These are phyloP conservation scores for Paraglomus brasilianum DNA, from an alignment of 192 early-diverging fungal genomes.

Conservation along the genomic window DNA sequence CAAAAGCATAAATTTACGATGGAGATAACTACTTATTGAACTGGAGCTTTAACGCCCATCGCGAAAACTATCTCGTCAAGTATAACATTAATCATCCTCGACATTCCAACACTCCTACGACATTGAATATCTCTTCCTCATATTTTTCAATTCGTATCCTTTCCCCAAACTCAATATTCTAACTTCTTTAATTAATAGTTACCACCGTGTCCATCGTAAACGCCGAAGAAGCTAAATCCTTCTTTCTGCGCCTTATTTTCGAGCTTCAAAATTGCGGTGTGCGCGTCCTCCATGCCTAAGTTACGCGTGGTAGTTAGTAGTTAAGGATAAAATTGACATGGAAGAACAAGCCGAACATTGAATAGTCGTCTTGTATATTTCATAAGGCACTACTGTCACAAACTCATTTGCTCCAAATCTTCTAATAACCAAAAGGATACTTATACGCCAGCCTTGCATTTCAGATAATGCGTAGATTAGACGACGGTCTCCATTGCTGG, in stretches of 20 bases:
- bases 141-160: no score
- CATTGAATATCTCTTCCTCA: no score
- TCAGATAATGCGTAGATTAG: slow-evolving; percentile 81
- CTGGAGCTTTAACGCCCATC: no score
- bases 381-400: not conserved
- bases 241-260: slow-evolving; percentile 46
- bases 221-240: slow-evolving; percentile 85
- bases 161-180: not conserved
- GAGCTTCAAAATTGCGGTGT: slow-evolving; percentile 80
- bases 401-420: not conserved
- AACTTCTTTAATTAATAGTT: slow-evolving; percentile 30
- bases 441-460: slow-evolving; percentile 98
- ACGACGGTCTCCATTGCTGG: slow-evolving; percentile 68
- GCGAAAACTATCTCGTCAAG: no score
- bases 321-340: not conserved
- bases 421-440: slow-evolving; percentile 41
- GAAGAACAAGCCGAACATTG: not conserved
- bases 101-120: no score
- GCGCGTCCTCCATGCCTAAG: slow-evolving; percentile 96
- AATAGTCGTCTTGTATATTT: not conserved
- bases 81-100: no score
- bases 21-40: not conserved
- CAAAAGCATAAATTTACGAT: not conserved
- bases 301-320: not conserved
- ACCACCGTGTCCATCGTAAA: slow-evolving; percentile 96